Evolutionary conservation across 371 early-diverging fungal genomes (phyloP).

Genomic region (Mycotypha africana): DNA sequence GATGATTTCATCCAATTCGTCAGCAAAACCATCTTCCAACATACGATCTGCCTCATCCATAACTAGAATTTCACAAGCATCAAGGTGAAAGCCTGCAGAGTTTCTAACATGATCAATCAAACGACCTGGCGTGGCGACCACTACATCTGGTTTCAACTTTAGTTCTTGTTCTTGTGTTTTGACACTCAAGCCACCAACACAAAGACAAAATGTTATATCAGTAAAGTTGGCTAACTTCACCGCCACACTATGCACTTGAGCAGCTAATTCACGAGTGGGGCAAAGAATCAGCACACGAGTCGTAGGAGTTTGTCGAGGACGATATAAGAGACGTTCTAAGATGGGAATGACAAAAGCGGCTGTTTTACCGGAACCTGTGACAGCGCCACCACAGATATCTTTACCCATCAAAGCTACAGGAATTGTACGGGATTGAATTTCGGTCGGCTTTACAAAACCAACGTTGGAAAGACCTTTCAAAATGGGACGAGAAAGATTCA

Average conservation of each 20-base stretch:
- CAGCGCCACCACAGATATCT: conserved; percentile 99
- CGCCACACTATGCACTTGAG: conserved; percentile 93
- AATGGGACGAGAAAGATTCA: conserved; percentile 94
- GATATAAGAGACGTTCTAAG: conserved; percentile 89
- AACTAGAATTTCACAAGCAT: conserved; percentile 93
- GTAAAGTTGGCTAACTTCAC: conserved; percentile 83
- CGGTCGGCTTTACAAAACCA: conserved; percentile 93
- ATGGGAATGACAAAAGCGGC: conserved; percentile 98
- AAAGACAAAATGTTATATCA: conserved; percentile 82
- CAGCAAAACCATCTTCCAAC: conserved; percentile 99
- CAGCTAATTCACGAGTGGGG: conserved; percentile 99
- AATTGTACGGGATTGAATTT: conserved; percentile 95
- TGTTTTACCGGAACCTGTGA: conserved; percentile 99
- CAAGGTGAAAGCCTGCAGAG: conserved; percentile 82
- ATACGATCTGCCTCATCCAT: conserved; percentile 99
- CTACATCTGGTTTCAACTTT: conserved; percentile 88
- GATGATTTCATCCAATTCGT: conserved; percentile 95
- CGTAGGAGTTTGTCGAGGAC: conserved; percentile 72
- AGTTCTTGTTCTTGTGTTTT: conserved; percentile 93
- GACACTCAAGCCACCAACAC: conserved; percentile 91
- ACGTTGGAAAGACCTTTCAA: conserved; percentile 87
- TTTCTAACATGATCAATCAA: conserved; percentile 98
- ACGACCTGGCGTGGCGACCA: conserved; percentile 99
- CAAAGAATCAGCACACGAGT: conserved; percentile 95
- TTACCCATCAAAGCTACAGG: conserved; percentile 96